Percentiles rank a stretch among this genome's conserved stretches.
Evolutionary conservation across 805 yeast genomes (phyloP).

Genomic region (Wickerhamiella spandovensis): DNA sequence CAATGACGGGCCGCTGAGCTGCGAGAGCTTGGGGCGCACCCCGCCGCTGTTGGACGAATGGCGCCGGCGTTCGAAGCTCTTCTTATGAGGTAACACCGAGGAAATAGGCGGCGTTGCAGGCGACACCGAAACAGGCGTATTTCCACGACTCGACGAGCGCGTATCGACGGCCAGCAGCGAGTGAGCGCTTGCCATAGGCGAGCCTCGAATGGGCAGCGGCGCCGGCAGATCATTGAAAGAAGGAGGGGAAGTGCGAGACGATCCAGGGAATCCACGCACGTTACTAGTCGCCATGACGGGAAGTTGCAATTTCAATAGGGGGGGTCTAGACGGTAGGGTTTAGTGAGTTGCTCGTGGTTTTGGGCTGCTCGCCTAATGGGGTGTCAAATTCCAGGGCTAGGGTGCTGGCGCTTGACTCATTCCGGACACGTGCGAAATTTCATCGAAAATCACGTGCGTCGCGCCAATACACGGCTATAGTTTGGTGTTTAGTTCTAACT

Average conservation of each 20-base stretch:
- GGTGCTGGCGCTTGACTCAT: background rate
- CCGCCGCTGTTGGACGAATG: constrained; percentile 3
- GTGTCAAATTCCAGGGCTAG: background rate
- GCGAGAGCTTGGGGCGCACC: constrained; percentile 2
- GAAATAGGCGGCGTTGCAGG: constrained; percentile 1
- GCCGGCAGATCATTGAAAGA: background rate
- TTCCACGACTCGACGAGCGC: background rate
- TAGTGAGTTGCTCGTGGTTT: background rate
- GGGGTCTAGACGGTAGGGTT: background rate
- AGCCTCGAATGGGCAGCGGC: background rate
- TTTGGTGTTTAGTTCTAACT: too few species aligned
- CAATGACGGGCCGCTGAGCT: background rate
- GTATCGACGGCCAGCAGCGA: background rate
- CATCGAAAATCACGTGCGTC: background rate
- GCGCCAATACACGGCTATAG: too few species aligned
- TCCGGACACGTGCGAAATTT: background rate
- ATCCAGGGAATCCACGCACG: background rate
- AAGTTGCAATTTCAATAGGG: background rate
- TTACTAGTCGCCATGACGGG: background rate
- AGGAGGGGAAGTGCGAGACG: background rate
- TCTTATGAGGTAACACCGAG: background rate
- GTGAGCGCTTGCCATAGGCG: background rate
- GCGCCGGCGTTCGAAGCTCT: constrained; percentile 1
- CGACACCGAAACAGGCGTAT: constrained; percentile 1
- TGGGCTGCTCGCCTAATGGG: background rate